Conservation (phyloP, 73 alveolate species). For the Paramecium sexaurelia region DNA sequence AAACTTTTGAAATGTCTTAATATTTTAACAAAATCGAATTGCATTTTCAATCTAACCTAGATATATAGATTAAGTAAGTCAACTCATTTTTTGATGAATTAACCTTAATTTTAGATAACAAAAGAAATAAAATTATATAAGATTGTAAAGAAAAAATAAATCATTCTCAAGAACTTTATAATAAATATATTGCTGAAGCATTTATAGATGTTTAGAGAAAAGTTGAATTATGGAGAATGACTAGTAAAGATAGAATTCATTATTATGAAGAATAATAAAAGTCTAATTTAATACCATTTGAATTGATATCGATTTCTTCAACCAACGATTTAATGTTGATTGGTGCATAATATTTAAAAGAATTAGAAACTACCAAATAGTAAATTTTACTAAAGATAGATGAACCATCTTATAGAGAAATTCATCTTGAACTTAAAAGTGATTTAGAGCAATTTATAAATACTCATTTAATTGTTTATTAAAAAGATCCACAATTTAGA, state of each 20-base stretch:
- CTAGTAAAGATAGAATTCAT: background rate
- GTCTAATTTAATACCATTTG: background rate
- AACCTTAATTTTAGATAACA: background rate
- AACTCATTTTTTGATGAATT: background rate
- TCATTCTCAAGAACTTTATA: background rate
- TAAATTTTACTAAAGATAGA: background rate
- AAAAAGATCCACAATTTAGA: background rate
- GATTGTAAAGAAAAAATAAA: background rate
- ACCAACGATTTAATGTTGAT: background rate
- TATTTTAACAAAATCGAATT: slow-evolving; percentile 30
- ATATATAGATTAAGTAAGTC: background rate
- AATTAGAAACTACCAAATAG: background rate
- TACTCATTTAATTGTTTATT: background rate
- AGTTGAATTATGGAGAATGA: slow-evolving; percentile 46
- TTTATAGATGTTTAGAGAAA: background rate
- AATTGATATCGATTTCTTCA: background rate
- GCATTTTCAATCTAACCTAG: background rate
- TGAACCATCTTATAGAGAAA: background rate
- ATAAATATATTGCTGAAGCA: background rate
- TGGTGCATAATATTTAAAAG: background rate
- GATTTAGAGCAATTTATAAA: slow-evolving; percentile 32
- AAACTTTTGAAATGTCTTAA: slow-evolving; percentile 7
- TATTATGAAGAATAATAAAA: background rate
- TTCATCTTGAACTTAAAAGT: background rate
- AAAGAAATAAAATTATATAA: background rate